These are phyloP conservation scores for Casaregolazyma lundiana DNA, from an alignment of 1,139 yeast species.

Conservation along the genomic window DNA sequence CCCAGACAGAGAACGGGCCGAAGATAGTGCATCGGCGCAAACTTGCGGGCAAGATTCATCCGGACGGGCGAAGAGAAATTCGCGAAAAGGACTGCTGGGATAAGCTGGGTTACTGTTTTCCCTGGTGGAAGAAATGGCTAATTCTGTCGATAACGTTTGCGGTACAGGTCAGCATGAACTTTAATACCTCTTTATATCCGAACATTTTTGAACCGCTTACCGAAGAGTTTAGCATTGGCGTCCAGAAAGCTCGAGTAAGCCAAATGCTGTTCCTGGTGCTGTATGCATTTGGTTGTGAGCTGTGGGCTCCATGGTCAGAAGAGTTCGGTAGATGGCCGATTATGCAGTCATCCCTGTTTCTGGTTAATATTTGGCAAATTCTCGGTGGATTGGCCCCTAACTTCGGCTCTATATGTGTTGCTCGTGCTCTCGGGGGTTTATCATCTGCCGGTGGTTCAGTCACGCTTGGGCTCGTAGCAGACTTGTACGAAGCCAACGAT, in stretches of 20 bases:
- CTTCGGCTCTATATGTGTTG: constrained; percentile 47
- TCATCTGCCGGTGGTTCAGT: constrained; percentile 60
- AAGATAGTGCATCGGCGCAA: not conserved
- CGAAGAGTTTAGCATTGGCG: constrained; percentile 32
- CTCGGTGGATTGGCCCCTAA: constrained; percentile 54
- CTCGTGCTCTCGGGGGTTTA: constrained; percentile 56
- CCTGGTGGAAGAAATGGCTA: constrained; percentile 35
- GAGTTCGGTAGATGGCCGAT: constrained; percentile 53
- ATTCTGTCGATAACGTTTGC: constrained; percentile 35
- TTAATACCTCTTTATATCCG: constrained; percentile 37
- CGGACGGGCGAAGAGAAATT: not conserved
- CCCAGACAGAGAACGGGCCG: not conserved
- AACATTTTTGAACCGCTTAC: constrained; percentile 31
- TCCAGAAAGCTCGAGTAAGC: constrained; percentile 34
- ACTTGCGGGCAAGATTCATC: not conserved
- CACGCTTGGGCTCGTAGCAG: constrained; percentile 64
- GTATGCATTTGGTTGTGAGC: constrained; percentile 40
- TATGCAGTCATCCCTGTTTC: constrained; percentile 45
- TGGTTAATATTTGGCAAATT: constrained; percentile 48
- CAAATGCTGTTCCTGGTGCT: constrained; percentile 38
- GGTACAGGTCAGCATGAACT: constrained; percentile 41
- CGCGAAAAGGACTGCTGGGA: constrained; percentile 36
- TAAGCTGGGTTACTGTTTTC: constrained; percentile 33
- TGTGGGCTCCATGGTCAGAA: constrained; percentile 53
- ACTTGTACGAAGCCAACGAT: constrained; percentile 35